Percentiles rank a stretch among this genome's conserved stretches.
Evolutionary conservation across 1,284 basidiomycete genomes (phyloP).

Genomic region (Uromyces viciae-fabae): DNA sequence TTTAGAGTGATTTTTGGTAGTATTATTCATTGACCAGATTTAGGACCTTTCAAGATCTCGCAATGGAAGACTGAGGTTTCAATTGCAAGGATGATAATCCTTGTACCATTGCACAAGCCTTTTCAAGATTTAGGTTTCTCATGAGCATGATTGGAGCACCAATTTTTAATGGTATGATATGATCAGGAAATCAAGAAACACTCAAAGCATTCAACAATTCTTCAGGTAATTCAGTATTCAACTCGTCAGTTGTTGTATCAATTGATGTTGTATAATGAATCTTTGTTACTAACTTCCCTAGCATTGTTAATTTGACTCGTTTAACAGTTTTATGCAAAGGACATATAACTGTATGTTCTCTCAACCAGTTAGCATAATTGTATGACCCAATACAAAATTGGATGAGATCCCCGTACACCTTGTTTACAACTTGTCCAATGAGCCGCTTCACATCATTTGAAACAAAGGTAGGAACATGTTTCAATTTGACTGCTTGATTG

Average conservation of each 20-base stretch:
- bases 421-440: no score
- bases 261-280: no score
- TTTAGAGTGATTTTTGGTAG: constrained; percentile 1
- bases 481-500: no score
- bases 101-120: constrained; percentile 9
- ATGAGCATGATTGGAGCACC: not conserved
- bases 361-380: no score
- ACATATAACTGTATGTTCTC: no score
- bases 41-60: not conserved
- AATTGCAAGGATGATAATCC: not conserved
- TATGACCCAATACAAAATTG: no score
- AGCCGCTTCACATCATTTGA: no score
- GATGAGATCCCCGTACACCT: no score
- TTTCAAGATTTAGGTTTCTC: not conserved
- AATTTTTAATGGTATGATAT: not conserved
- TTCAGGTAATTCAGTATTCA: not conserved
- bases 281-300: no score
- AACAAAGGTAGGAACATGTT: no score
- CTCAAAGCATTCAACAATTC: not conserved
- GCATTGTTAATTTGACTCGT: no score
- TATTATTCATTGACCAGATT: not conserved
- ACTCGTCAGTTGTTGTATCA: not conserved
- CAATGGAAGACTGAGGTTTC: not conserved
- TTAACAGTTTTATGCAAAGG: no score
- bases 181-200: not conserved